A percentile compares a stretch with the other conserved stretches of the same genome.
phyloP scores from a whole-genome alignment of 208 protist species.

The Trypanosoma cruzi region DNA sequence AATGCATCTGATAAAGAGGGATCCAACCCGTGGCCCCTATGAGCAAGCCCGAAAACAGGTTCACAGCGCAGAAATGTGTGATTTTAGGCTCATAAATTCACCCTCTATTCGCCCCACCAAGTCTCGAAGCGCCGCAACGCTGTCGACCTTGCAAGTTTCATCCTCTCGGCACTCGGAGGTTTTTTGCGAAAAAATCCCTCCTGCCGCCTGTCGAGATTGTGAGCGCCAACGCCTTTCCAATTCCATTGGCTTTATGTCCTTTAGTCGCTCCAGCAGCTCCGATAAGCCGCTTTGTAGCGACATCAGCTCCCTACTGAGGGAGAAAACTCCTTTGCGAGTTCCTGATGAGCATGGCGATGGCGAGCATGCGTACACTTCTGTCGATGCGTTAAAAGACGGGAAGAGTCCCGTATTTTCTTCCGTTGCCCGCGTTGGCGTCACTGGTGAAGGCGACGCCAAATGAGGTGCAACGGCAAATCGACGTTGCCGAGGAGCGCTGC shows the following conservation, averaged over 20 bases:
- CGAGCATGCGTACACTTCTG: background rate
- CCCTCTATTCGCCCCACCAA: slow-evolving; percentile 7
- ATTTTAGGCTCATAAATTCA: slow-evolving; percentile 1
- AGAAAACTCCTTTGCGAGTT: background rate
- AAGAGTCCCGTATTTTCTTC: background rate
- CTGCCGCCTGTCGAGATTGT: background rate
- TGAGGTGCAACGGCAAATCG: slow-evolving; percentile 19
- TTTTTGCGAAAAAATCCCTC: background rate
- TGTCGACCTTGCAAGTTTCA: background rate
- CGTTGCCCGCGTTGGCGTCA: background rate
- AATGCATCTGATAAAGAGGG: background rate
- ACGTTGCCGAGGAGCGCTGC: background rate
- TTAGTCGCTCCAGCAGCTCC: slow-evolving; percentile 3
- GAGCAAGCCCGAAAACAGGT: background rate
- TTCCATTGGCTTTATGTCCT: background rate
- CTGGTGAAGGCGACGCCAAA: background rate
- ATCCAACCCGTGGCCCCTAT: background rate
- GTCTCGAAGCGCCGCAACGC: background rate
- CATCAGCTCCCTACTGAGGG: background rate
- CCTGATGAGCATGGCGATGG: background rate
- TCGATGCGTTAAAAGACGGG: background rate
- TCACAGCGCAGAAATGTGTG: background rate
- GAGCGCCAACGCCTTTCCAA: background rate
- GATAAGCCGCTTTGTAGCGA: background rate
- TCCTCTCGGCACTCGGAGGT: background rate